phyloP scores from a whole-genome alignment of 805 yeast genomes.

The Metschnikowia henanensis region DNA sequence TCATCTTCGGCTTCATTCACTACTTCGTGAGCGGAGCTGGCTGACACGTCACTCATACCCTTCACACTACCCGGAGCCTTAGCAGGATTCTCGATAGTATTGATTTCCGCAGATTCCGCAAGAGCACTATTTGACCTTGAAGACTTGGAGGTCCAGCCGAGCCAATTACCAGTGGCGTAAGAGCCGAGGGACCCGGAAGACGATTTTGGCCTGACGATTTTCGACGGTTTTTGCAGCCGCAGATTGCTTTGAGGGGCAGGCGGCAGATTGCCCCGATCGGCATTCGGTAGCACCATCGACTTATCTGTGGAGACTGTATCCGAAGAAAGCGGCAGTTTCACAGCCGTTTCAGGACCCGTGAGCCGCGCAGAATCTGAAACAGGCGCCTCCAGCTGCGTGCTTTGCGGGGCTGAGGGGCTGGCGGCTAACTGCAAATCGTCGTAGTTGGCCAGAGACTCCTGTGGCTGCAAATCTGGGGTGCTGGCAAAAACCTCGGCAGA shows the following conservation, averaged over 20 bases:
- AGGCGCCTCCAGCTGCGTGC: too few relatives aligned
- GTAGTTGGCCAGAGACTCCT: not conserved
- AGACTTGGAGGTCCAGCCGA: constrained; percentile 24
- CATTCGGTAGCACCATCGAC: too few relatives aligned
- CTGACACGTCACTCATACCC: too few relatives aligned
- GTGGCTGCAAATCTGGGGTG: not conserved
- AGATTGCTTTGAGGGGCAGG: not conserved
- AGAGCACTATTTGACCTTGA: constrained; percentile 10
- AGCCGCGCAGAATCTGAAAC: too few relatives aligned
- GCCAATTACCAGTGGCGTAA: constrained; percentile 21
- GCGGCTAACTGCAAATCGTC: too few relatives aligned
- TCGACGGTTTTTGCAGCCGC: not conserved
- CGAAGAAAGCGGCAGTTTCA: too few relatives aligned
- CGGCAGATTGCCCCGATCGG: not conserved
- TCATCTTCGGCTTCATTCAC: too few relatives aligned
- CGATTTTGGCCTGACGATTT: constrained; percentile 16
- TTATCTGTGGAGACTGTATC: too few relatives aligned
- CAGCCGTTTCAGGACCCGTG: too few relatives aligned
- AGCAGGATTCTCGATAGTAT: not conserved
- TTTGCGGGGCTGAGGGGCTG: too few relatives aligned
- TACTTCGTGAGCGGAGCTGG: too few relatives aligned
- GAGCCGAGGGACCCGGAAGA: constrained; percentile 27
- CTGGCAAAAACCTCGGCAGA: not conserved
- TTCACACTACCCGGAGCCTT: not conserved
- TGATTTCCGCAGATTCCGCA: not conserved